A percentile compares a stretch with the other conserved stretches of the same genome.
These are phyloP conservation scores for Mycena chlorophos DNA, from an alignment of 768 basidiomycete species.

Conservation along the genomic window DNA sequence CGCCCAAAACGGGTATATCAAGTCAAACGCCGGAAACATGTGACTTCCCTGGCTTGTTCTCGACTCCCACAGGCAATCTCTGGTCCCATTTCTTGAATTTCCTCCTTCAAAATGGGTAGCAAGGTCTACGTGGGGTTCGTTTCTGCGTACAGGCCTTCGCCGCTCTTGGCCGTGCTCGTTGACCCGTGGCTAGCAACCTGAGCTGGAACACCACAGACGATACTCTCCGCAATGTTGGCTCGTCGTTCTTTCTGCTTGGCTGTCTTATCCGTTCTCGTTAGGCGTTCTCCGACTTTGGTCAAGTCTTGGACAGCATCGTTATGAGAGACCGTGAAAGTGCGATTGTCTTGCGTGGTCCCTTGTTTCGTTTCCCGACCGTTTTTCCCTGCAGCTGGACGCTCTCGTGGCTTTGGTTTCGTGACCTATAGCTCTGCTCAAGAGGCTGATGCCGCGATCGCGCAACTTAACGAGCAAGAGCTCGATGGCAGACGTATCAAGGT, in stretches of 20 bases:
- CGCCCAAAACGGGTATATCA: slow-evolving; percentile 41
- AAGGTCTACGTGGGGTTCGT: slow-evolving; percentile 96
- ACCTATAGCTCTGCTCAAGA: slow-evolving; percentile 64
- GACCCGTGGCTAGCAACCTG: slow-evolving; percentile 74
- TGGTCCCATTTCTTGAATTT: slow-evolving; percentile 62
- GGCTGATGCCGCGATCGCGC: slow-evolving; percentile 74
- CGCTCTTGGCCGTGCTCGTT: slow-evolving; percentile 48
- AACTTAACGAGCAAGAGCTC: slow-evolving; percentile 86
- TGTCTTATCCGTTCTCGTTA: slow-evolving; percentile 59
- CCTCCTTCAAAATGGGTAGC: too few species aligned
- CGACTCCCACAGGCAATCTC: slow-evolving; percentile 43
- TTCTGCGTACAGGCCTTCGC: slow-evolving; percentile 54
- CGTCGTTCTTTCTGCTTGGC: slow-evolving; percentile 36
- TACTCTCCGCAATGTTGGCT: slow-evolving; percentile 81
- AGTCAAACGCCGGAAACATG: slow-evolving; percentile 28
- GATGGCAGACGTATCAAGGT: slow-evolving; percentile 91
- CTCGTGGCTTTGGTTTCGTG: slow-evolving; percentile 96
- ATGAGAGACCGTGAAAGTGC: slow-evolving; percentile 93
- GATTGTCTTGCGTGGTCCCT: neutral
- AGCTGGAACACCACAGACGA: slow-evolving; percentile 98
- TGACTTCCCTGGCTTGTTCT: slow-evolving; percentile 39
- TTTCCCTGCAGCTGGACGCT: slow-evolving; percentile 65
- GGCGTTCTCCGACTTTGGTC: slow-evolving; percentile 83
- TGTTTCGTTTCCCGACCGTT: neutral
- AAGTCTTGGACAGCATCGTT: slow-evolving; percentile 82